Evolutionary conservation across 768 basidiomycete species (phyloP).

Genomic region (Termitomyces titanicus): DNA sequence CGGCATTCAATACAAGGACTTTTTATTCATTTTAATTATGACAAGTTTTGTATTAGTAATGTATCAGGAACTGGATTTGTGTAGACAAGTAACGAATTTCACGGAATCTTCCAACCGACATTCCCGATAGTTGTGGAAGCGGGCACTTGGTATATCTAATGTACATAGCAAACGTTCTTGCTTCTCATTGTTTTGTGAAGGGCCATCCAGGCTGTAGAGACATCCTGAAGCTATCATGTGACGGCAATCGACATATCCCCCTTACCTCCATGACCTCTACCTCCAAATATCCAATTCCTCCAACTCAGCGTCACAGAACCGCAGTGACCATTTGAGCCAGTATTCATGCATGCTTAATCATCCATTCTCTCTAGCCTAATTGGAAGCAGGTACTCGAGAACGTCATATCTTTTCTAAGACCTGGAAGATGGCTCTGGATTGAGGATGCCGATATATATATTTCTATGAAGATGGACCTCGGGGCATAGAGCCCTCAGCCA

Average conservation of each 20-base stretch:
- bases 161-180: too few species aligned
- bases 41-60: too few species aligned
- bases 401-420: not conserved
- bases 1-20: too few species aligned
- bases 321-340: not conserved
- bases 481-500: not conserved
- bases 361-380: not conserved
- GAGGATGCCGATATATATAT: not conserved
- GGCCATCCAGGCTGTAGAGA: slow-evolving; percentile 5
- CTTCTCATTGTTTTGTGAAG: not conserved
- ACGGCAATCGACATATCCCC: slow-evolving; percentile 7
- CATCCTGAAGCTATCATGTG: slow-evolving; percentile 5
- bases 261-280: not conserved
- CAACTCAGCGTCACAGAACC: not conserved
- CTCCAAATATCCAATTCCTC: slow-evolving; percentile 1
- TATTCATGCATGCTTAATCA: not conserved
- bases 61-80: too few species aligned
- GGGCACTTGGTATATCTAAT: slow-evolving; percentile 3
- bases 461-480: not conserved
- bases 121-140: not conserved
- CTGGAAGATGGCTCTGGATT: slow-evolving; percentile 7
- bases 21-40: too few species aligned
- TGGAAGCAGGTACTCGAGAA: not conserved
- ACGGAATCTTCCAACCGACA: too few species aligned
- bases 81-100: too few species aligned